Percentiles rank a stretch among this genome's conserved stretches.
Conservation (phyloP, 495 filamentous ascomycete genomes). For the Aspergillus cristatus region DNA sequence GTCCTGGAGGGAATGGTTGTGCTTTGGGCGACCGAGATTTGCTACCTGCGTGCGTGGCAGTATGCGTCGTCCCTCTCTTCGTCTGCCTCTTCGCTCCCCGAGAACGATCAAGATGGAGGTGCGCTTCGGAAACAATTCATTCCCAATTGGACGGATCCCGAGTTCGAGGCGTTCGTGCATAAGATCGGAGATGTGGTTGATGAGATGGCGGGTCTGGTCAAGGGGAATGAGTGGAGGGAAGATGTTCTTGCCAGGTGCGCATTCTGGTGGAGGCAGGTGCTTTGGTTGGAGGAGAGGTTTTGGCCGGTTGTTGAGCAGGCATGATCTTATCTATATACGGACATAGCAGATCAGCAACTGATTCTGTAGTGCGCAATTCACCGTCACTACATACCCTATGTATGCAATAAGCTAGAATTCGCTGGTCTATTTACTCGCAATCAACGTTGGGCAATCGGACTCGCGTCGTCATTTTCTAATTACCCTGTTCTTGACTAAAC, state of each 20-base stretch:
- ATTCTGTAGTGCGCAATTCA: neutral
- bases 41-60: conserved; percentile 51
- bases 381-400: too few species aligned
- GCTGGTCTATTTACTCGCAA: too few species aligned
- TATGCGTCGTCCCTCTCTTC: conserved; percentile 38
- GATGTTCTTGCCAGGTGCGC: conserved; percentile 23
- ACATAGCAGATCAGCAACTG: neutral
- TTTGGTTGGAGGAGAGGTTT: conserved; percentile 45
- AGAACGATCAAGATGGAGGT: conserved; percentile 35
- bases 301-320: conserved; percentile 26
- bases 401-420: too few species aligned
- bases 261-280: conserved; percentile 43
- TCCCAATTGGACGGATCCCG: conserved; percentile 53
- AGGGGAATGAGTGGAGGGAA: conserved; percentile 30
- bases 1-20: conserved; percentile 59
- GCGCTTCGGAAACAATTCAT: conserved; percentile 54
- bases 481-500: too few species aligned
- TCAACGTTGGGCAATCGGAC: too few species aligned
- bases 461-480: too few species aligned
- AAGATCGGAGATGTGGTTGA: conserved; percentile 32
- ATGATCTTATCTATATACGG: neutral
- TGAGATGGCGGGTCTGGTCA: conserved; percentile 32
- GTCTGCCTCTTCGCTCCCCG: conserved; percentile 1
- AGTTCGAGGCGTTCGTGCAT: conserved; percentile 50
- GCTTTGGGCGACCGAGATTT: conserved; percentile 65